Conservation (phyloP, 73 alveolate genomes). For the Paramecium biaurelia region DNA sequence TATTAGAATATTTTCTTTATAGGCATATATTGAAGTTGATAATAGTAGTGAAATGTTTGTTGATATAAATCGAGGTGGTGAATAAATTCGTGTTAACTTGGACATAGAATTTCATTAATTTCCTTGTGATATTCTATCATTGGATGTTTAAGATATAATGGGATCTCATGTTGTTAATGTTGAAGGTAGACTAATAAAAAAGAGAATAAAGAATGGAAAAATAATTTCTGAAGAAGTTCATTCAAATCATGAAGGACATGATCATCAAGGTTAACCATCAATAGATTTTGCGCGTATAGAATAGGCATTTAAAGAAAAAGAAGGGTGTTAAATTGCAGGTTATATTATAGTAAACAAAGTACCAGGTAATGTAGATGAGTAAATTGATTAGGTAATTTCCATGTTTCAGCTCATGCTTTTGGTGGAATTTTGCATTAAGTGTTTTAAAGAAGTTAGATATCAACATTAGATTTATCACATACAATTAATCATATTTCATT, state of each 20-base stretch:
- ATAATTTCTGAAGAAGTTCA: slow-evolving; percentile 73
- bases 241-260: slow-evolving; percentile 50
- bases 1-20: not conserved
- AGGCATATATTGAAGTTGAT: slow-evolving; percentile 72
- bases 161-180: slow-evolving; percentile 93
- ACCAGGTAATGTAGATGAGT: slow-evolving; percentile 58
- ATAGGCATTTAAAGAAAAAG: slow-evolving; percentile 73
- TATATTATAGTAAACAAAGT: slow-evolving; percentile 85
- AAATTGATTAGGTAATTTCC: slow-evolving; percentile 87
- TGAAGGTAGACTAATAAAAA: slow-evolving; percentile 76
- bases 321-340: slow-evolving; percentile 90
- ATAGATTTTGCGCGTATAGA: slow-evolving; percentile 64
- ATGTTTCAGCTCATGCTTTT: slow-evolving; percentile 87
- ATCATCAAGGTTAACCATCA: slow-evolving; percentile 14
- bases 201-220: slow-evolving; percentile 68
- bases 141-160: slow-evolving; percentile 96
- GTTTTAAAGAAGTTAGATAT: slow-evolving; percentile 12
- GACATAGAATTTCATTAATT: slow-evolving; percentile 86
- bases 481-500: slow-evolving; percentile 86
- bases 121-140: slow-evolving; percentile 96
- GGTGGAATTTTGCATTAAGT: slow-evolving; percentile 69
- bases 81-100: slow-evolving; percentile 83
- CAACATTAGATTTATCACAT: slow-evolving; percentile 83
- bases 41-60: slow-evolving; percentile 84
- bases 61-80: slow-evolving; percentile 85